Evolutionary conservation across 495 filamentous ascomycete species (phyloP), one percentile per base, ranked within the genome.

Genomic region (Hypoxylon lenormandii): DNA sequence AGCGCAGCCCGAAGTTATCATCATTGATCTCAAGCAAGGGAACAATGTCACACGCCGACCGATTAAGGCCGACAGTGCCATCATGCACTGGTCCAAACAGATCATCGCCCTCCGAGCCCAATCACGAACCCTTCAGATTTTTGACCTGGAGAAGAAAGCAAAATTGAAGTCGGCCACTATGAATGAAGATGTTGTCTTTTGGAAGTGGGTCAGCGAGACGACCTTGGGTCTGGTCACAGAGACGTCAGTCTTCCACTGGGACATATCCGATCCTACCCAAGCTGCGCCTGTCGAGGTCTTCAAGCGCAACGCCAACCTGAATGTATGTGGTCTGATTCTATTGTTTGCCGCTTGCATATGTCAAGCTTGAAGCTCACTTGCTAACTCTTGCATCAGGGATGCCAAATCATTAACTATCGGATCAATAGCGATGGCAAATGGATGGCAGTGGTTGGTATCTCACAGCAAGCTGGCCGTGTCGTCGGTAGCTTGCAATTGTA

Each of bases 331-430:
- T n/a, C 18, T 1, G 50, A 10, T 42, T 37, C 3, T 48, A 8
- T 13, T 26, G 15, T 23, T 51, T 15, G 18, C 21, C 16, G 0
- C 12, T 7, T 30, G 11, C 40, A 18, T 4, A 30, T 18, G 16
- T 16, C 30, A 3, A 16, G 8, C 22, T 12, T 40, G 6, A 12
- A 56, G 26, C 33, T 53, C 46, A 19, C 13, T 3, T 45, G 53
- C 75, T 79, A 72, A 78, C 57, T 37, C 45, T 10, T 57, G 12
- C 21, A 10, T 19, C 21, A 96, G 91, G 88, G 87, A 50, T 93
- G 92, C 79, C 95, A 99, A 90, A 99, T 99, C 74, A 99, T 99
- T 86, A 99, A 98, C 81, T 99, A 99, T 81, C 93, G 94, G 53
- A 92, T 94, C 51, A 97, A 93, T 80, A 89, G 90, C 69, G 93